Conservation (phyloP, 139 green algal genomes). For the Parachlorella kessleri region DNA sequence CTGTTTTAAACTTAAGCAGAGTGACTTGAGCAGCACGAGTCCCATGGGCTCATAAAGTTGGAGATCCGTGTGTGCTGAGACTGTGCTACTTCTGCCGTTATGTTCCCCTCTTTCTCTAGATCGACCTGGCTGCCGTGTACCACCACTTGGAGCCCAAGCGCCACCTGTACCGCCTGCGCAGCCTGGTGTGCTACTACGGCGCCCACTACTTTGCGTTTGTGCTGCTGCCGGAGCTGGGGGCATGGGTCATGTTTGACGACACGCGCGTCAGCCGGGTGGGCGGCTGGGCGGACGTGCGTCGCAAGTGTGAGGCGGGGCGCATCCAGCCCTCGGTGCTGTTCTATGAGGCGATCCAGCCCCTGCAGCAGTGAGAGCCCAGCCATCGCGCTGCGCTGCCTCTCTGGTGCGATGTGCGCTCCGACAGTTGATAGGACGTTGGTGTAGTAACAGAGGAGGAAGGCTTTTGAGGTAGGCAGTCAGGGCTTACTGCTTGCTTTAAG, state of each 20-base stretch:
- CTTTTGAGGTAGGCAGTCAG: too few species aligned
- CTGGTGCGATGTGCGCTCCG: too few species aligned
- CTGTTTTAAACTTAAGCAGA: too few species aligned
- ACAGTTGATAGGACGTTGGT: too few species aligned
- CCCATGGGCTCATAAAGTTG: too few species aligned
- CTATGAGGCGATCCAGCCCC: too few species aligned
- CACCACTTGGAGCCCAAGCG: not conserved
- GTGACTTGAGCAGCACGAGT: too few species aligned
- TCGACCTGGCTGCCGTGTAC: slow-evolving; percentile 11
- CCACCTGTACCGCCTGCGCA: slow-evolving; percentile 62
- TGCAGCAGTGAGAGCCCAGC: too few species aligned
- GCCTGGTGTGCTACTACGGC: slow-evolving; percentile 91
- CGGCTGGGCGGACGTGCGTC: slow-evolving; percentile 60
- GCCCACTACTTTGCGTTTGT: slow-evolving; percentile 90
- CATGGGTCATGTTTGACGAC: slow-evolving; percentile 75
- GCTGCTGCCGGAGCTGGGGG: slow-evolving; percentile 32
- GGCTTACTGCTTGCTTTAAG: too few species aligned
- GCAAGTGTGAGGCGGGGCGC: slow-evolving; percentile 66
- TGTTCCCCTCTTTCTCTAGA: not conserved
- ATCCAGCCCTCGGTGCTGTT: slow-evolving; percentile 63
- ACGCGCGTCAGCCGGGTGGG: slow-evolving; percentile 38
- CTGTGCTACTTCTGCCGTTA: not conserved
- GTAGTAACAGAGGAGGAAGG: too few species aligned
- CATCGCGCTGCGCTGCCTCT: too few species aligned
- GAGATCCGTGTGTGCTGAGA: too few species aligned